A percentile compares a stretch with the other conserved stretches of the same genome.
These are phyloP conservation scores for Ophiocordyceps polyrhachis-furcata DNA, from an alignment of 2,329 filamentous ascomycete species.

Conservation along the genomic window DNA sequence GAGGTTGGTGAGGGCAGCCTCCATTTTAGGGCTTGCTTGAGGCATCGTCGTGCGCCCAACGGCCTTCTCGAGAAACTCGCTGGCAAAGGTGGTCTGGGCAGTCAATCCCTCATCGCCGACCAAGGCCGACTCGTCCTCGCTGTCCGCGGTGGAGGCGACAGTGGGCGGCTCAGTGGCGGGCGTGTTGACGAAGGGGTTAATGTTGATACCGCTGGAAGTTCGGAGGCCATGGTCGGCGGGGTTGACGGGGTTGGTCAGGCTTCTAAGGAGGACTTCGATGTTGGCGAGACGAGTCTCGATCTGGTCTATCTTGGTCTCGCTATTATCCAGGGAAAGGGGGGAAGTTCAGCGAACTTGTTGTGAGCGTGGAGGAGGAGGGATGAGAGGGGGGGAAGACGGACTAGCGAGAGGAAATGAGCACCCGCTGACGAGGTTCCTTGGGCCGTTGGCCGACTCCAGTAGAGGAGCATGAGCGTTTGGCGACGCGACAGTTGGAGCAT, in stretches of 20 bases:
- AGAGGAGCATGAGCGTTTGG: slow-evolving; percentile 33
- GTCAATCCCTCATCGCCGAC: slow-evolving; percentile 29
- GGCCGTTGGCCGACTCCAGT: slow-evolving; percentile 34
- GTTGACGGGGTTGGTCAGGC: slow-evolving; percentile 12
- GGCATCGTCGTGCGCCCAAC: slow-evolving; percentile 27
- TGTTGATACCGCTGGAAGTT: background rate
- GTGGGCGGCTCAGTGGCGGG: slow-evolving; percentile 10
- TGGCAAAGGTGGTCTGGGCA: slow-evolving; percentile 33
- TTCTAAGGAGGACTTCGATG: slow-evolving; percentile 24
- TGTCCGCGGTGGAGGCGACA: slow-evolving; percentile 13
- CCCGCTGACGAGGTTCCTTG: slow-evolving; percentile 34
- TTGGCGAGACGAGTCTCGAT: slow-evolving; percentile 25
- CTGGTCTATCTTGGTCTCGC: slow-evolving; percentile 33
- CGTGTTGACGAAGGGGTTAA: slow-evolving; percentile 5
- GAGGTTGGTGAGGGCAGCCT: slow-evolving; percentile 30
- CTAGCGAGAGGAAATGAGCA: slow-evolving; percentile 43
- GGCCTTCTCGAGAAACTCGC: slow-evolving; percentile 33
- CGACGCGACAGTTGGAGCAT: slow-evolving; percentile 37
- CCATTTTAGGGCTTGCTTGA: slow-evolving; percentile 29
- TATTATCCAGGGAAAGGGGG: slow-evolving; percentile 12
- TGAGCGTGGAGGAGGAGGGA: background rate
- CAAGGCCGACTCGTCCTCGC: slow-evolving; percentile 21
- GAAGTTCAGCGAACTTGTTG: background rate
- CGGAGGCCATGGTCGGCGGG: slow-evolving; percentile 5
- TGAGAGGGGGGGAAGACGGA: slow-evolving; percentile 14